Percentiles rank a stretch among this genome's conserved stretches.
Evolutionary conservation across 352 stramenopile genomes (phyloP).

Genomic region (Phytophthora pini): DNA sequence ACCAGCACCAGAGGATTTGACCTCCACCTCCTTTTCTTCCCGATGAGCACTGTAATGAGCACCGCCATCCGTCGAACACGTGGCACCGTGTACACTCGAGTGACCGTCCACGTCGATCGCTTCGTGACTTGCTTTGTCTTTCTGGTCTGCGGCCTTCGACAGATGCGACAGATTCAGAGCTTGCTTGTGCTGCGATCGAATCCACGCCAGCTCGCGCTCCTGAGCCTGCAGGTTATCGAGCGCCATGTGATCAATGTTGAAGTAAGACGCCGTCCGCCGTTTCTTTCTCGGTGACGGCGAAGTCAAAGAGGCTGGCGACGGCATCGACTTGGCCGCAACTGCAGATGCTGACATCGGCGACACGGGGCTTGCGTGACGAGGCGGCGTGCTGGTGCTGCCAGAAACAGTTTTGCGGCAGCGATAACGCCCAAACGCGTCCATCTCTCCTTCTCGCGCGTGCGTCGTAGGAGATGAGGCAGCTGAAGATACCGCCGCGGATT

Average conservation of each 20-base stretch:
- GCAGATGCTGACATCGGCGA: background rate
- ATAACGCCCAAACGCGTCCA: constrained; percentile 11
- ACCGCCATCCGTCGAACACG: constrained; percentile 2
- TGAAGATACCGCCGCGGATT: constrained; percentile 4
- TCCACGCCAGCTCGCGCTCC: constrained; percentile 47
- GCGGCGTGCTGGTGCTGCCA: background rate
- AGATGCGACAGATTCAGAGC: constrained; percentile 10
- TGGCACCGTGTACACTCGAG: constrained; percentile 14
- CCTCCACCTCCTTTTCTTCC: background rate
- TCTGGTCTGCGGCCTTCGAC: constrained; percentile 9
- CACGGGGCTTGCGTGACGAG: background rate
- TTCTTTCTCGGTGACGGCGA: constrained; percentile 31
- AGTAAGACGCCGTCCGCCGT: constrained; percentile 17
- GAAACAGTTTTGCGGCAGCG: constrained; percentile 26
- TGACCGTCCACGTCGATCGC: constrained; percentile 24
- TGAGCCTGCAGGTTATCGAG: constrained; percentile 47
- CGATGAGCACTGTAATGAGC: background rate
- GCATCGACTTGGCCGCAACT: background rate
- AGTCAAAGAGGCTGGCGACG: constrained; percentile 1
- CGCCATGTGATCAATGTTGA: constrained; percentile 33
- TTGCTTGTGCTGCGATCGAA: constrained; percentile 37
- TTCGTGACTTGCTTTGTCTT: constrained; percentile 15
- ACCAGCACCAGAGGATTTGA: background rate
- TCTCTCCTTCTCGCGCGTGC: constrained; percentile 11
- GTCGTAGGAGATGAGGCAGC: no score